Base-by-base conservation (phyloP, 306 rosid genomes). In the Canavalia gladiata region DNA sequence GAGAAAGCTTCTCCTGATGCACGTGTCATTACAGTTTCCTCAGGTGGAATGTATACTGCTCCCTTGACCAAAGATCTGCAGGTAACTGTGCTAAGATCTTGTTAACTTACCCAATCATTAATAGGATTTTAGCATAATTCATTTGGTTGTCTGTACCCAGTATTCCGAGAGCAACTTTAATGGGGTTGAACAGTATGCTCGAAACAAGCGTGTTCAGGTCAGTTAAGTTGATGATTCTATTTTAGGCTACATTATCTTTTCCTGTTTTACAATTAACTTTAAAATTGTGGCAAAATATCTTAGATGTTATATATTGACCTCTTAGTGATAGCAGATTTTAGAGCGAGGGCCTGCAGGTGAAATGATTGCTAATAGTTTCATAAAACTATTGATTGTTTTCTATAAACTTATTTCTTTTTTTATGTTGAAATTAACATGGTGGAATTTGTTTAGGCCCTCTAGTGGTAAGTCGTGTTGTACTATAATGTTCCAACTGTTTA, bases 1-100 rank as follows among this genome's bases (percentile, higher is more conserved):
- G 95, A 90, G 87, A 91, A 91, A 88, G 93, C 97, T 82, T 87
- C 97, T n/a, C 95, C 99, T 37, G 97, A 95, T 91, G 95, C 94
- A 5, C 90, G 91, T 3, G 94, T 95, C 82, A 89, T 95, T 73
- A 95, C 99, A 2, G 99, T 95, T 87, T 85, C 97, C 37, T 95
- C 99, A 39, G 97, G 99, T 73, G 99, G 99, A 87, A 95, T 95
- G 98, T 95, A 95, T 86, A 45, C 94, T 45, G 39, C 80, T 72
- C 94, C 99, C 6, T 88, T 95, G 85, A 93, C 91, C 43, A 78
- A 79, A 49, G 97, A 95, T 89, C 86, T 93, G 54, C 95, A 93
- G 95, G 99, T 95, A 68, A 78, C 39, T 62, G 11, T 41, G 39
- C 62, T 51, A 66, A 77, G 47, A 35, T 64, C 13, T 59, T 72